Percentiles rank a stretch among this genome's conserved stretches.
Evolutionary conservation across 768 basidiomycete genomes (phyloP).

Genomic region (Clavaria fumosa): DNA sequence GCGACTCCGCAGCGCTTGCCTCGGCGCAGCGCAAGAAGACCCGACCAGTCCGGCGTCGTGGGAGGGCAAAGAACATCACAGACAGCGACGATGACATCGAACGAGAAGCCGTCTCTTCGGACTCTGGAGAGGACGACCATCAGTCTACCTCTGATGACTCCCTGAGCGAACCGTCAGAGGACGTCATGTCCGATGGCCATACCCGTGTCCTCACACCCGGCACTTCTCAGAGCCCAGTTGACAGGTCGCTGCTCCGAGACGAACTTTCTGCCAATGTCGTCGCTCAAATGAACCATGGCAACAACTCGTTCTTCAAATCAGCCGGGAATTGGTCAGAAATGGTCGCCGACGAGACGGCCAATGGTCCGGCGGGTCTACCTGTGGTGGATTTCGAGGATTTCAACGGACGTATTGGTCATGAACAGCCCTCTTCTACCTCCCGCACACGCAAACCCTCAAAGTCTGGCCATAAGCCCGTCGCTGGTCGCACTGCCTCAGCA

Average conservation of each 20-base stretch:
- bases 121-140: conserved; percentile 55
- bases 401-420: conserved; percentile 22
- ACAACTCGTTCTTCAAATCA: conserved; percentile 37
- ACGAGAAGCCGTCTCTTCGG: conserved; percentile 53
- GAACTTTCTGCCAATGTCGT: conserved; percentile 8
- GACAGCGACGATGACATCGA: conserved; percentile 70
- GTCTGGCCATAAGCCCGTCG: conserved; percentile 18
- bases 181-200: conserved; percentile 33
- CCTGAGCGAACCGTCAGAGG: conserved; percentile 59
- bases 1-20: too few relatives aligned
- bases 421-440: conserved; percentile 5
- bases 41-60: conserved; percentile 42
- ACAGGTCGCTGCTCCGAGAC: conserved; percentile 21
- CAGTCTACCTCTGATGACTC: conserved; percentile 47
- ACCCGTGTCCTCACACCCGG: conserved; percentile 48
- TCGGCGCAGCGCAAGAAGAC: conserved; percentile 26
- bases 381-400: conserved; percentile 71
- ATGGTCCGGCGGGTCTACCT: conserved; percentile 52
- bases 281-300: conserved; percentile 17
- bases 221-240: conserved; percentile 46
- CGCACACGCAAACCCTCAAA: conserved; percentile 29
- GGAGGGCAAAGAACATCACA: conserved; percentile 38
- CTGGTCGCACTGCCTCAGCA: conserved; percentile 5
- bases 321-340: conserved; percentile 67
- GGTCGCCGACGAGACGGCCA: conserved; percentile 57